Percentiles rank a stretch among this genome's conserved stretches.
Evolutionary conservation across 2,329 filamentous ascomycete species (phyloP).

Genomic region (Cadophora luteo-olivacea): DNA sequence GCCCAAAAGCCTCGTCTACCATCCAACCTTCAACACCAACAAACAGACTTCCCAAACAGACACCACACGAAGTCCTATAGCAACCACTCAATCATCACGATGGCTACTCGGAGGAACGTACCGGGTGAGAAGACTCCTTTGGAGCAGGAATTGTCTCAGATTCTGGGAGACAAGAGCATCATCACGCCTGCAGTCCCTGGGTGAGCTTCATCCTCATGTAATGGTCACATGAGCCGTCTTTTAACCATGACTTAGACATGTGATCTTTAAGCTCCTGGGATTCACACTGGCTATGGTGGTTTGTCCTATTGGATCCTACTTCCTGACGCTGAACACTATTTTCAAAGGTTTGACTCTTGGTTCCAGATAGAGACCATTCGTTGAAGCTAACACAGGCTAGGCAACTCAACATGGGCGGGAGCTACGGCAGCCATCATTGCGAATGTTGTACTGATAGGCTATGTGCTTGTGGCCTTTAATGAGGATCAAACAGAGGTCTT

Average conservation of each 20-base stretch:
- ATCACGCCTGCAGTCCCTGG: constrained; percentile 83
- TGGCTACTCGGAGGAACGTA: constrained; percentile 74
- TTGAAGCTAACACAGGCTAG: constrained; percentile 51
- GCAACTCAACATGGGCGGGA: constrained; percentile 87
- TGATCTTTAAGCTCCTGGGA: constrained; percentile 87
- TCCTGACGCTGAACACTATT: constrained; percentile 75
- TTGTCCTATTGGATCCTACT: constrained; percentile 88
- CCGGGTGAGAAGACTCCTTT: constrained; percentile 70
- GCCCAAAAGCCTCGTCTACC: constrained; percentile 17
- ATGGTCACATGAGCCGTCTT: constrained; percentile 30
- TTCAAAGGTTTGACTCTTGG: constrained; percentile 69
- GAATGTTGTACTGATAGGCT: constrained; percentile 89
- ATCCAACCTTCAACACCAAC: constrained; percentile 12
- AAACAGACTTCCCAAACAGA: constrained; percentile 6
- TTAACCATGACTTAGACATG: constrained; percentile 60
- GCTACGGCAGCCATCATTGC: constrained; percentile 86
- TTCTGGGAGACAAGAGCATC: constrained; percentile 65
- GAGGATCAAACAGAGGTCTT: constrained; percentile 68
- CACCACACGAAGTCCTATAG: constrained; percentile 8
- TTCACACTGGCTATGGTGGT: constrained; percentile 94
- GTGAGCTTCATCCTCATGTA: constrained; percentile 56
- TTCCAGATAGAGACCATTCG: background rate
- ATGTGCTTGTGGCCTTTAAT: constrained; percentile 88
- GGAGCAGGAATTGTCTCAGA: constrained; percentile 55
- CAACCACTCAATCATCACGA: constrained; percentile 47